These are phyloP conservation scores for Aspergillus spinulosporus DNA, from an alignment of 2,329 filamentous ascomycete genomes.

Conservation along the genomic window DNA sequence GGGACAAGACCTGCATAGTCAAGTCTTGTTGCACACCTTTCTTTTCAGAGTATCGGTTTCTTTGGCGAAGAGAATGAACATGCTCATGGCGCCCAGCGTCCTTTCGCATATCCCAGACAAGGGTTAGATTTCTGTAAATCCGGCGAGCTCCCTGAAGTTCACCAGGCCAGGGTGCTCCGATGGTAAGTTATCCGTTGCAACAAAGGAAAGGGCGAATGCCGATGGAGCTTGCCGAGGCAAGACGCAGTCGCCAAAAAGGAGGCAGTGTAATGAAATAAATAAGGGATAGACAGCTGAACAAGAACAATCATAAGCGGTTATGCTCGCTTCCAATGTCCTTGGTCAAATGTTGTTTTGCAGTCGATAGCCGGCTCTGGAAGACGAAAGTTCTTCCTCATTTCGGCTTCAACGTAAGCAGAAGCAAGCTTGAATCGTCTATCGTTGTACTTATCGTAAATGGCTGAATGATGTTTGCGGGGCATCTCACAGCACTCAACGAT, in stretches of 20 bases:
- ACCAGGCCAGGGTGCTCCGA: not conserved
- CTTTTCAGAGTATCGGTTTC: conserved; percentile 3
- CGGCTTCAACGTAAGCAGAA: conserved; percentile 72
- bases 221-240: conserved; percentile 2
- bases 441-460: conserved; percentile 89
- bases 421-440: conserved; percentile 85
- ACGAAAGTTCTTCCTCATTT: conserved; percentile 64
- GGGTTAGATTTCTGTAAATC: not conserved
- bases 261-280: conserved; percentile 15
- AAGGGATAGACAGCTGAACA: conserved; percentile 12
- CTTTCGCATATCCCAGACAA: conserved; percentile 5
- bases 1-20: not conserved
- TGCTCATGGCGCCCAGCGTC: conserved; percentile 2
- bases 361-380: conserved; percentile 42
- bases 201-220: conserved; percentile 13
- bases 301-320: conserved; percentile 14
- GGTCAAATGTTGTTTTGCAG: conserved; percentile 18
- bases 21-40: not conserved
- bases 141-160: not conserved
- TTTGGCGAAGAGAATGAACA: not conserved
- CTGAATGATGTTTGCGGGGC: conserved; percentile 76
- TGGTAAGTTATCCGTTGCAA: conserved; percentile 5
- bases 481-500: conserved; percentile 86
- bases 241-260: conserved; percentile 3
- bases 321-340: conserved; percentile 23